Base-by-base conservation (phyloP, 441 rosid species). In the Mallotus japonicus region DNA sequence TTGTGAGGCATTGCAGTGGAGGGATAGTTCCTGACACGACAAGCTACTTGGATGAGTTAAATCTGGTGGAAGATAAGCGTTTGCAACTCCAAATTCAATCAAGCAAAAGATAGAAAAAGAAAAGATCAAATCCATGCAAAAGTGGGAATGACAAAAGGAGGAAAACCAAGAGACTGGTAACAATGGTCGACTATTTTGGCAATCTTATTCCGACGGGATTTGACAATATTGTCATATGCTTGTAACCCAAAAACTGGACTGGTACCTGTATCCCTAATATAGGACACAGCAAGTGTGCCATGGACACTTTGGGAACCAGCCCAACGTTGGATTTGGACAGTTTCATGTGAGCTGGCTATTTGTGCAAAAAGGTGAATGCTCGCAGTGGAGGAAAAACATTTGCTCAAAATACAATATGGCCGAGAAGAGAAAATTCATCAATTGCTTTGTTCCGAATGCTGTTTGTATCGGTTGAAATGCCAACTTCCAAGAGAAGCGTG, bases 11-110 rank as follows among this genome's bases (percentile, higher is more conserved):
- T 64, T 73, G 62, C 60, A 79, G 75, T 60, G 87, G 83, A 65
- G 95, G 95, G 73, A 82, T 92, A 14, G 79, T 91, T 72, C 99
- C 99, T 4, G 85, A 86, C 72, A 83, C 85, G 24, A 73, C 91
- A 1, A 73, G 90, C 79, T 86, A 85, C 63, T 76, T 83, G 55
- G 87, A 90, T n/a, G 98, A 95, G 81, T 57, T 87, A 69, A 74
- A 75, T 69, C 67, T 87, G 61, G 71, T 59, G 4, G 62, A 72
- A 44, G 75, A 74, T 64, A 15, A 55, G 50, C 64, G 22, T 56
- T 63, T 37, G 13, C 72, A 5, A 55, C 60, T 55, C 34, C 44
- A 15, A 5, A 10, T 72, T 65, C 66, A 67, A 47, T 62, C 61
- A 69, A 75, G 56, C 8, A 50, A 6, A 37, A 54, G 46, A 22